Percentiles rank a stretch among this genome's conserved stretches.
phyloP scores from a whole-genome alignment of 345 rosid genomes.

The Citrus trifoliata region DNA sequence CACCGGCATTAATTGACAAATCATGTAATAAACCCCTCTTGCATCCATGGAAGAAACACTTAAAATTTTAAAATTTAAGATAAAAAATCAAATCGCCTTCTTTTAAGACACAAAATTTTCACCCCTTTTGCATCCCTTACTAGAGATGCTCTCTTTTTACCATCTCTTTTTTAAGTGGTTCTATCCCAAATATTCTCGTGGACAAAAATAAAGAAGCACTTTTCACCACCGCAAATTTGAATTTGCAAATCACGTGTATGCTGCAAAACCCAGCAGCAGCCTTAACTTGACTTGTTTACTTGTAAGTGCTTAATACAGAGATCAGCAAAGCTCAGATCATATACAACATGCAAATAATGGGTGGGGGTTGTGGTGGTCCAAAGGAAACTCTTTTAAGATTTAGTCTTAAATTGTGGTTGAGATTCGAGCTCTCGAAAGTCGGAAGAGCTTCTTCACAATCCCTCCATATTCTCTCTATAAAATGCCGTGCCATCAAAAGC shows the following conservation, averaged over 20 bases:
- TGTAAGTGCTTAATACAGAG: not conserved
- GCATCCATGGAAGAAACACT: not conserved
- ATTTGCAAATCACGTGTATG: constrained; percentile 16
- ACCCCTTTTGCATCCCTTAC: not conserved
- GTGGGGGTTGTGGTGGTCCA: constrained; percentile 19
- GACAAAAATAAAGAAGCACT: constrained; percentile 13
- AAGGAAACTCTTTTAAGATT: not conserved
- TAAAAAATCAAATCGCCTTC: not conserved
- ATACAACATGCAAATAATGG: not conserved
- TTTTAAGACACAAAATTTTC: constrained; percentile 8
- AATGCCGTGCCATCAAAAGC: not conserved
- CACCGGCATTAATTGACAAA: not conserved
- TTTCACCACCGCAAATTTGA: not conserved
- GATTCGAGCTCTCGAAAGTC: constrained; percentile 24
- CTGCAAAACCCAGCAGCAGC: constrained; percentile 17
- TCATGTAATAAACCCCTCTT: not conserved
- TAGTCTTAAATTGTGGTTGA: constrained; percentile 10
- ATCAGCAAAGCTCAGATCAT: not conserved
- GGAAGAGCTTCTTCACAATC: constrained; percentile 2
- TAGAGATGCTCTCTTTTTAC: constrained; percentile 3
- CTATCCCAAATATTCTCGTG: constrained; percentile 7
- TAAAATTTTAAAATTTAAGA: not conserved
- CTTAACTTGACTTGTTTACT: not conserved
- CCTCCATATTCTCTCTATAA: not conserved
- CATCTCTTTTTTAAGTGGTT: not conserved